Evolutionary conservation across 139 green algal species (phyloP).

Genomic region (Chlamydomonas asymmetrica): DNA sequence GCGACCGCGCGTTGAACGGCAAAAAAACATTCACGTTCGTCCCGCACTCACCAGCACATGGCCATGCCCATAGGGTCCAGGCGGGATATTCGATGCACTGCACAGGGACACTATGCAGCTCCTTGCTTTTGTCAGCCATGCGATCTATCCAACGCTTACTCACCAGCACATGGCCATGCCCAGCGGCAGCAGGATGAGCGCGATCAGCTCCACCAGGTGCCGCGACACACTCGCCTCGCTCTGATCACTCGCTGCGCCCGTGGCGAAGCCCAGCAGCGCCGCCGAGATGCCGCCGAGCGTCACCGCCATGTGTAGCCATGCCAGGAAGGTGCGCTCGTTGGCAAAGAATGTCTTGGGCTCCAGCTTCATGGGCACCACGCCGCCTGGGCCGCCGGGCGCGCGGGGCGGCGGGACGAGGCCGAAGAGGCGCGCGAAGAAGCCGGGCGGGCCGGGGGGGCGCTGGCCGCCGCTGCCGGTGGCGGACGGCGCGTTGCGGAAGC

Average conservation of each 20-base stretch:
- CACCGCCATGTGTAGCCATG: conserved; percentile 94
- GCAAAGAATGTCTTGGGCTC: conserved; percentile 98
- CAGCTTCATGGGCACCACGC: conserved; percentile 68
- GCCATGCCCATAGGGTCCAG: conserved; percentile 82
- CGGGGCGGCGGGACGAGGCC: conserved; percentile 28
- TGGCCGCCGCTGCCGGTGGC: not conserved
- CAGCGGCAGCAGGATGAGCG: conserved; percentile 86
- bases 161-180: conserved; percentile 75
- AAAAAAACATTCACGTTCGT: too few species aligned
- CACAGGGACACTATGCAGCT: too few species aligned
- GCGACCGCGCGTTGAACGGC: too few species aligned
- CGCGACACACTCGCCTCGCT: conserved; percentile 23
- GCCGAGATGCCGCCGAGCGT: conserved; percentile 80
- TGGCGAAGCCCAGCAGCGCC: conserved; percentile 75
- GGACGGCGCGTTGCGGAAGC: conserved; percentile 15
- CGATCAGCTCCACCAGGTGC: conserved; percentile 78
- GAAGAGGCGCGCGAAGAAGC: conserved; percentile 28
- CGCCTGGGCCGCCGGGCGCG: conserved; percentile 7
- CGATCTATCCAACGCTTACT: too few species aligned
- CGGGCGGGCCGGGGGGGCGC: not conserved
- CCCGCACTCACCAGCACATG: too few species aligned
- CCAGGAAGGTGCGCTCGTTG: conserved; percentile 96
- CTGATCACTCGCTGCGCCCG: conserved; percentile 18
- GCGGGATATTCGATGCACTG: too few species aligned
- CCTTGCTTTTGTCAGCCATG: too few species aligned